phyloP scores from a whole-genome alignment of 176 grass and related monocot genomes.

The Musa beccarii region DNA sequence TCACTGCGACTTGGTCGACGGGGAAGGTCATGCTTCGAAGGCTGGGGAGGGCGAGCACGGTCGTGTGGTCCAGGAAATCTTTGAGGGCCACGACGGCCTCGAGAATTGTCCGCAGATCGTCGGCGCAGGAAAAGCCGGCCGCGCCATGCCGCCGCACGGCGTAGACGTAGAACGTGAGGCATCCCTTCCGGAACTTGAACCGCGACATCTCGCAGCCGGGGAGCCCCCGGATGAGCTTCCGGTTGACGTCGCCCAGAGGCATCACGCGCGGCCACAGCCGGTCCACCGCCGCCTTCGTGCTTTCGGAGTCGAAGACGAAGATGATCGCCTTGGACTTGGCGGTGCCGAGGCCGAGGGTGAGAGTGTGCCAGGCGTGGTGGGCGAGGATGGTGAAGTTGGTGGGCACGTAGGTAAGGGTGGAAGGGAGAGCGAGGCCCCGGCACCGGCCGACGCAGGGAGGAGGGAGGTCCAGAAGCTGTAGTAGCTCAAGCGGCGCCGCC shows the following conservation, averaged over 20 bases:
- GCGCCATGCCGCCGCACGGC: slow-evolving; percentile 72
- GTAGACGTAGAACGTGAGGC: slow-evolving; percentile 95
- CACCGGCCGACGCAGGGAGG: slow-evolving; percentile 77
- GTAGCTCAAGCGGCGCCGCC: slow-evolving; percentile 79
- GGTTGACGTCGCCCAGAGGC: slow-evolving; percentile 86
- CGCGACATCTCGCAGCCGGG: slow-evolving; percentile 84
- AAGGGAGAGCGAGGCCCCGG: slow-evolving; percentile 76
- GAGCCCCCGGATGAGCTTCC: slow-evolving; percentile 80
- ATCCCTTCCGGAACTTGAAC: slow-evolving; percentile 97
- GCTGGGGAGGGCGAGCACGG: slow-evolving; percentile 88
- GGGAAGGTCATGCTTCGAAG: slow-evolving; percentile 83
- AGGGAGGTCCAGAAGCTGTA: slow-evolving; percentile 86
- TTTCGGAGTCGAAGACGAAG: slow-evolving; percentile 90
- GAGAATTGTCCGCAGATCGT: slow-evolving; percentile 61
- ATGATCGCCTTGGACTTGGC: slow-evolving; percentile 85
- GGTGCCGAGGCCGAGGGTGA: slow-evolving; percentile 90
- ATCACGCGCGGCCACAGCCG: slow-evolving; percentile 69
- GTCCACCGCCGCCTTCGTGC: slow-evolving; percentile 77
- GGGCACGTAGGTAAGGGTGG: slow-evolving; percentile 70
- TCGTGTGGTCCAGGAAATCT: slow-evolving; percentile 85
- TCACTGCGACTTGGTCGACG: slow-evolving; percentile 32
- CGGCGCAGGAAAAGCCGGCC: slow-evolving; percentile 64
- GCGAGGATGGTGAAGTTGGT: slow-evolving; percentile 97
- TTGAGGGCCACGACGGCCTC: slow-evolving; percentile 68
- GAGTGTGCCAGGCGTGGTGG: slow-evolving; percentile 91